These are phyloP conservation scores for Solanum hybrid DNA, from an alignment of 305 asterid species.

Conservation along the genomic window DNA sequence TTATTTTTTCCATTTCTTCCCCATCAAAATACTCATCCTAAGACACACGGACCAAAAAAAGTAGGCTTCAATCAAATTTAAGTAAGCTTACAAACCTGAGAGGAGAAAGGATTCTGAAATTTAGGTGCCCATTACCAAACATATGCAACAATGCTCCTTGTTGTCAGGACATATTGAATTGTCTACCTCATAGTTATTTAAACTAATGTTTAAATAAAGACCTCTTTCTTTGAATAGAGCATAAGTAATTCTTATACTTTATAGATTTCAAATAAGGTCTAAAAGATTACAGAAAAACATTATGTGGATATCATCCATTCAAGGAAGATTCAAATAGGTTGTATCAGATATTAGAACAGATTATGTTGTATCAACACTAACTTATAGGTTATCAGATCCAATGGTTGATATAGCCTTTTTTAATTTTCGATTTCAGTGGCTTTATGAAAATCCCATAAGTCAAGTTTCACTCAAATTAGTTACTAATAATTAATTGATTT, in stretches of 20 bases:
- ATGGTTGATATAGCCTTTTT: background rate
- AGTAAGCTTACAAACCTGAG: no score
- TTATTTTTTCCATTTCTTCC: background rate
- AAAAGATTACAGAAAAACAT: background rate
- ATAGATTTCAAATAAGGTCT: background rate
- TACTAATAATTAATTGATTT: no score
- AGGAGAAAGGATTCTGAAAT: no score
- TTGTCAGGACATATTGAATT: background rate
- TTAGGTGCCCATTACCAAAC: no score
- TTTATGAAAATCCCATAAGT: background rate
- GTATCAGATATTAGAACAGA: background rate
- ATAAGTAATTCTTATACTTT: background rate
- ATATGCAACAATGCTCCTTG: no score
- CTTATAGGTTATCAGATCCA: background rate
- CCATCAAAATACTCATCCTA: background rate
- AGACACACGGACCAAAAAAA: background rate
- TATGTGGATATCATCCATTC: background rate
- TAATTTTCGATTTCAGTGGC: background rate
- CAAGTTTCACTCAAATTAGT: background rate
- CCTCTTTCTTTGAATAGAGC: background rate
- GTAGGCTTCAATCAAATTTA: background rate
- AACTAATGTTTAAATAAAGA: background rate
- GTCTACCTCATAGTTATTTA: background rate
- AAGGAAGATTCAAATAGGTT: no score
- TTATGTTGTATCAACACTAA: background rate